Percentiles rank a stretch among this genome's conserved stretches.
Conservation (phyloP, 139 green algal genomes). For the Pseudopediastrum boryanum region DNA sequence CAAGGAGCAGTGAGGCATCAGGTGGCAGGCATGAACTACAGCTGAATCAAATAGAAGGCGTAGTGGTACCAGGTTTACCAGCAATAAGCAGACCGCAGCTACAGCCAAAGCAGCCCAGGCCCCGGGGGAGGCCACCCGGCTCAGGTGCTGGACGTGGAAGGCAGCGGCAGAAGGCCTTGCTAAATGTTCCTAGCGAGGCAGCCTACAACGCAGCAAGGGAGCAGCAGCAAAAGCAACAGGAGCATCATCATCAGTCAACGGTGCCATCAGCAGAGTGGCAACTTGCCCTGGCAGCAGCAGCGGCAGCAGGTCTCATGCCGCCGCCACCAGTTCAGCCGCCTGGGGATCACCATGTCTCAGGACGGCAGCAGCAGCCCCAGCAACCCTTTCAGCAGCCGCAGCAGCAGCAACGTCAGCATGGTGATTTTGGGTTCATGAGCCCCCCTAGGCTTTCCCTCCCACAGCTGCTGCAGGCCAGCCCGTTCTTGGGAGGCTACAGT, state of each 20-base stretch:
- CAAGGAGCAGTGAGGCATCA: too few species aligned
- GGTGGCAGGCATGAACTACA: too few species aligned
- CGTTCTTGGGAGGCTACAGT: too few species aligned
- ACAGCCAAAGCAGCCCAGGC: not conserved
- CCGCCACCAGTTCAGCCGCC: too few species aligned
- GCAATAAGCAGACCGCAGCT: not conserved
- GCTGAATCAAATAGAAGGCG: too few species aligned
- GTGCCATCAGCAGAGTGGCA: too few species aligned
- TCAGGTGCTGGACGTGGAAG: not conserved
- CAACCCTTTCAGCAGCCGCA: not conserved
- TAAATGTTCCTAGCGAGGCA: not conserved
- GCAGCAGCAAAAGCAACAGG: not conserved
- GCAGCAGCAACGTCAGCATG: not conserved
- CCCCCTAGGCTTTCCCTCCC: too few species aligned
- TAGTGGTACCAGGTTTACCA: not conserved
- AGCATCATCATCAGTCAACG: not conserved
- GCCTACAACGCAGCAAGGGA: not conserved
- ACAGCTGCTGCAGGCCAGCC: too few species aligned
- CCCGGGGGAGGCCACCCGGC: not conserved
- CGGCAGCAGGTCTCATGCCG: too few species aligned
- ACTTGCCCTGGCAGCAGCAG: conserved; percentile 10
- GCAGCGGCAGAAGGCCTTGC: conserved; percentile 10
- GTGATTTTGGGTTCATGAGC: too few species aligned
- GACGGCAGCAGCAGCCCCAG: not conserved
- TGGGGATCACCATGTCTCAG: too few species aligned